Evolutionary conservation across 371 early-diverging fungal genomes (phyloP), one percentile per base, ranked within the genome.

Genomic region (Vairimorpha apis): DNA sequence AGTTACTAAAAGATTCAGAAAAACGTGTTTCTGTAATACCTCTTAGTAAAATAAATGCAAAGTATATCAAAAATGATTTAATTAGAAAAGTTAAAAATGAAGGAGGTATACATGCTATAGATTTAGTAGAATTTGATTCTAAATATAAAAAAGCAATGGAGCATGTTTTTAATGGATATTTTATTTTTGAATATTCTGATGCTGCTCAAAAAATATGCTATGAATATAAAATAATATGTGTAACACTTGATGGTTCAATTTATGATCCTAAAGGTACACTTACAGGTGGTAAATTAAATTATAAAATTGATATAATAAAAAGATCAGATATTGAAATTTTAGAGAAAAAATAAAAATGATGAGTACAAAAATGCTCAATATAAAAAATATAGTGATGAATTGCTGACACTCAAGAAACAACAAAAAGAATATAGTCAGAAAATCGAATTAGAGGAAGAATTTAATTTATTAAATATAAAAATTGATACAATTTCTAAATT

Each of bases 211-310:
- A 83, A 43, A 88, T 92, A 14, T 91, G 96, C 0, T 96, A 91
- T 83, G 86, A 74, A 45, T 43, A 75, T 13, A 71, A 71, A 18
- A 55, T 82, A 21, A 68, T 76, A 18, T 91, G 92, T 16, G 93
- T 99, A 4, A 97, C 98, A 0, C 72, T 90, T 0, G 97, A 97
- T 58, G 99, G 99, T 32, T 97, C 95, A 82, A 86, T 94, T 3
- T 99, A 97, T 83, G 97, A 98, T 76, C 95, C 96, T 0, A 87
- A 88, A 37, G 99, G 98, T 41, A 91, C 92, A 0, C 83, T 98
- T 23, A 90, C 92, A 10, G 99, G 97, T 69, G 99, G 99, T 3
- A 89, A 93, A 62, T 38, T 58, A 14, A 63, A 71, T 14, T 55
- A 32, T 29, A 70, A 56, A 43, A 35, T 21, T 1, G 72, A 71